A percentile compares a stretch with the other conserved stretches of the same genome.
phyloP scores from a whole-genome alignment of 305 asterid species.

The Ilex paraguariensis region DNA sequence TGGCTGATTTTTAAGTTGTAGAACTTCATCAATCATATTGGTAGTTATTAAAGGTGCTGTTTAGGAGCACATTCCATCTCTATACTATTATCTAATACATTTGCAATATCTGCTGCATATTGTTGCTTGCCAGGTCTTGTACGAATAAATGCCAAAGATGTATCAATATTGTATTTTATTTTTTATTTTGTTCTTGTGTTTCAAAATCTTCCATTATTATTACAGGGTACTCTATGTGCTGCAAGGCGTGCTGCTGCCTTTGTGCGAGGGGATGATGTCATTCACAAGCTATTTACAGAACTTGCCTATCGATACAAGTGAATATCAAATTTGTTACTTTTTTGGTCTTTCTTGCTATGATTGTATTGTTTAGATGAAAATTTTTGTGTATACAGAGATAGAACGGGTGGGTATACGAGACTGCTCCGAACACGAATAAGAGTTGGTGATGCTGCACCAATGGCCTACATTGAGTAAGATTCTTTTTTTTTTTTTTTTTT shows the following conservation, averaged over 20 bases:
- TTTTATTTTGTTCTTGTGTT: neutral
- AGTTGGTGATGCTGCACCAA: conserved; percentile 88
- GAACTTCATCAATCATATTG: no score
- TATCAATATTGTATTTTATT: neutral
- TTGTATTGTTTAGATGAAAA: conserved; percentile 10
- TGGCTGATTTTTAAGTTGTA: no score
- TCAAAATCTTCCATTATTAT: conserved; percentile 12
- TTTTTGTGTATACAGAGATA: conserved; percentile 44
- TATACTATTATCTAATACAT: neutral
- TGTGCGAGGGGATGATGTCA: conserved; percentile 91
- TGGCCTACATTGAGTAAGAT: conserved; percentile 94
- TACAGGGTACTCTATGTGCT: conserved; percentile 81
- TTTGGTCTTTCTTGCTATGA: neutral
- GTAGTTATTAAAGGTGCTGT: no score
- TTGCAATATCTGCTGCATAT: neutral
- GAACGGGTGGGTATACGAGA: conserved; percentile 97
- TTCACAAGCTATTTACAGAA: conserved; percentile 93
- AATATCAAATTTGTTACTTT: neutral
- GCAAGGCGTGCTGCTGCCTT: conserved; percentile 90
- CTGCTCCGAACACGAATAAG: conserved; percentile 84
- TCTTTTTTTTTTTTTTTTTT: neutral
- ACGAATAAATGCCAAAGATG: no score
- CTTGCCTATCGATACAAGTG: conserved; percentile 94
- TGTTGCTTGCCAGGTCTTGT: neutral
- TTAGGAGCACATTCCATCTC: neutral